Evolutionary conservation across 495 filamentous ascomycete genomes (phyloP), one percentile per base, ranked within the genome.

Genomic region (Aspergillus diversus): DNA sequence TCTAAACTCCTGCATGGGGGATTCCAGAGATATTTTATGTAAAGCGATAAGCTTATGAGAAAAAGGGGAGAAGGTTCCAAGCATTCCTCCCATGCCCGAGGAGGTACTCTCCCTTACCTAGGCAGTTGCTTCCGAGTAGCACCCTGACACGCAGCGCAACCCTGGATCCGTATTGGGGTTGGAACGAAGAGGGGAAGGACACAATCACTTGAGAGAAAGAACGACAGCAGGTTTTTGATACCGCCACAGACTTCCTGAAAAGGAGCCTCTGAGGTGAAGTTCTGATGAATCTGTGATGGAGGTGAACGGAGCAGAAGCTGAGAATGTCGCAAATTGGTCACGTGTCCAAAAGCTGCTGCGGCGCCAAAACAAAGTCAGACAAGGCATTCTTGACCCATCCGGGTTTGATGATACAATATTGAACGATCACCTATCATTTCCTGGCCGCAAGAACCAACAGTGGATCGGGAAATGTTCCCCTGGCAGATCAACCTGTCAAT

Each of bases 401-500:
- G 50, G 63, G 57, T 33, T 50, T 33, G 33, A 57, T 57, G 17
- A 17, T 57, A 17, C 43, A 34, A 57, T 43, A 63, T 63, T 51
- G 52, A 63, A 51, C 47, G 46, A 57, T 31, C 60, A 13, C 58
- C 49, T 60, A 57, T 60, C 21, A 43, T 35, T 62, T 16, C 32
- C 46, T 47, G 56, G 42, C n/a, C 54, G 15, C 63, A 61, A 7
- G 21, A 67, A 55, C 70, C 76, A 78, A 78, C 76, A 64, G 76
- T 74, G 76, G 69, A 65, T 71, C 75, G 57, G 37, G 35, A 27
- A 42, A 46, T 55, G 61, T 60, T 62, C 65, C 65, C 60, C 63
- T 17, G 60, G 32, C 21, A 34, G 16, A 9, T 46, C 15, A 56
- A 64, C 61, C 68, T 71, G 59, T 71, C 61, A 55, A 65, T 70